These are phyloP conservation scores for Sphagnurus paluster DNA, from an alignment of 1,284 basidiomycete species.

Conservation along the genomic window DNA sequence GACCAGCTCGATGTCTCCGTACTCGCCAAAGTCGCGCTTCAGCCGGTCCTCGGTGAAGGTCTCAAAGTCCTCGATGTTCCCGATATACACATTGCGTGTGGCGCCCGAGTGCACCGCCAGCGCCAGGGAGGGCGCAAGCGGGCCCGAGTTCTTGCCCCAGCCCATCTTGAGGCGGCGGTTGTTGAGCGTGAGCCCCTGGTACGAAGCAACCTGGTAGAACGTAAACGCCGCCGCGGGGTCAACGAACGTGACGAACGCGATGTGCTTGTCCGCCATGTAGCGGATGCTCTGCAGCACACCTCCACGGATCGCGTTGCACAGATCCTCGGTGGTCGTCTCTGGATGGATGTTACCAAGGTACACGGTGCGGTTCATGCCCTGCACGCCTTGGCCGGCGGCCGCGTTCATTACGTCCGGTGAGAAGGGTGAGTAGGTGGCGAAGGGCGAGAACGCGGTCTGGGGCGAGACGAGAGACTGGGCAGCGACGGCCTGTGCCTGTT, in stretches of 20 bases:
- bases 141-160: slow-evolving; percentile 92
- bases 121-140: slow-evolving; percentile 79
- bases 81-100: slow-evolving; percentile 93
- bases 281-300: slow-evolving; percentile 89
- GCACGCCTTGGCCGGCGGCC: slow-evolving; percentile 14
- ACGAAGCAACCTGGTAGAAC: slow-evolving; percentile 88
- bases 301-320: slow-evolving; percentile 92
- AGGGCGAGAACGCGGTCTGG: slow-evolving; percentile 43
- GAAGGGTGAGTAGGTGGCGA: slow-evolving; percentile 48
- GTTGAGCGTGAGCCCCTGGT: slow-evolving; percentile 86
- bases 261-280: slow-evolving; percentile 93
- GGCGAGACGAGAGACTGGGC: slow-evolving; percentile 69
- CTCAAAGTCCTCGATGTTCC: slow-evolving; percentile 91
- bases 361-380: slow-evolving; percentile 81
- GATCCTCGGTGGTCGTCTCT: slow-evolving; percentile 88
- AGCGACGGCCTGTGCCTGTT: slow-evolving; percentile 80
- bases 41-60: slow-evolving; percentile 83
- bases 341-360: slow-evolving; percentile 94
- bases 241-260: slow-evolving; percentile 92
- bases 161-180: slow-evolving; percentile 91
- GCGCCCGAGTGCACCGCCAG: slow-evolving; percentile 88
- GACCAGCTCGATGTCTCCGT: slow-evolving; percentile 92
- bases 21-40: slow-evolving; percentile 88
- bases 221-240: slow-evolving; percentile 87
- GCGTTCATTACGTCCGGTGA: slow-evolving; percentile 42